A percentile compares a stretch with the other conserved stretches of the same genome.
Evolutionary conservation across 345 rosid species (phyloP).

Genomic region (Eucalyptus erythrocorys): DNA sequence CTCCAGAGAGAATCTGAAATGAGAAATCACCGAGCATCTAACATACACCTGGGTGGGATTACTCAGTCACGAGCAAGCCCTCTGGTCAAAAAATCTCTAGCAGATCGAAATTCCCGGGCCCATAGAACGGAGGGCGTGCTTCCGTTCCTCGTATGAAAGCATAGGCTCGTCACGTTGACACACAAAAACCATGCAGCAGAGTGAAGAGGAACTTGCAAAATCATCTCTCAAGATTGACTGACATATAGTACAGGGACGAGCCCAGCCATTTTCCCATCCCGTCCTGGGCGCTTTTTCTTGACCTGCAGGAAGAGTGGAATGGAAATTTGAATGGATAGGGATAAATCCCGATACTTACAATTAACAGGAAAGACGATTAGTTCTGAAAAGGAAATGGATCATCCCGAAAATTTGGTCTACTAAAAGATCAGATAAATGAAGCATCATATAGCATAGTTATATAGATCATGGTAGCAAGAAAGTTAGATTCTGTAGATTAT

Average conservation of each 20-base stretch:
- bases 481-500: background rate
- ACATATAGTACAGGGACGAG: constrained; percentile 96
- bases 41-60: background rate
- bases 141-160: background rate
- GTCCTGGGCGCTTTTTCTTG: constrained; percentile 93
- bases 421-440: background rate
- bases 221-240: constrained; percentile 32
- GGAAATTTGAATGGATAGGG: background rate
- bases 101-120: background rate
- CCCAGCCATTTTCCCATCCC: constrained; percentile 98
- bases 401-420: background rate
- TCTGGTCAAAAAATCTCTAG: background rate
- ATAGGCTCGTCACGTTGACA: background rate
- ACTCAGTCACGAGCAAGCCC: background rate
- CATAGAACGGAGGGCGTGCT: background rate
- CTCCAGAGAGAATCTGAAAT: background rate
- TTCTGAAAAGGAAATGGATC: background rate
- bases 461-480: background rate
- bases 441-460: background rate
- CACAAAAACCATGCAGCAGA: background rate
- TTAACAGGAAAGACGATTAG: background rate
- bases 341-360: background rate
- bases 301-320: constrained; percentile 36
- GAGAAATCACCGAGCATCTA: background rate
- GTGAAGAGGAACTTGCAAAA: background rate